Percentiles rank a stretch among this genome's conserved stretches.
phyloP scores from a whole-genome alignment of 2,329 filamentous ascomycete genomes.

The Colletotrichum falcatum region DNA sequence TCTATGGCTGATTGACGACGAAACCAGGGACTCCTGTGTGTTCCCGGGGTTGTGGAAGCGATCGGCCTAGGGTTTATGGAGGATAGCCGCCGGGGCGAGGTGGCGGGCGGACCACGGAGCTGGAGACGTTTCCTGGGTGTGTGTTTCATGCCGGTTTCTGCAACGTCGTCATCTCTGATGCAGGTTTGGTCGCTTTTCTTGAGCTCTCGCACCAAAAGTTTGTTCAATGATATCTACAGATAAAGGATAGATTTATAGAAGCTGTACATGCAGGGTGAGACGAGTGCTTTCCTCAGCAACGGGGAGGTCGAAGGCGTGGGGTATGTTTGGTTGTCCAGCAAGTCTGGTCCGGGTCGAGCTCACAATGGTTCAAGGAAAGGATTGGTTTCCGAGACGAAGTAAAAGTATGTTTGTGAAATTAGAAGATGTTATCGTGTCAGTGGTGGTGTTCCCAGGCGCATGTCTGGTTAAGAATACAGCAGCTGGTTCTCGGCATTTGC shows the following conservation, averaged over 20 bases:
- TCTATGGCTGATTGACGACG: neutral
- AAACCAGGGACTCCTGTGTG: neutral
- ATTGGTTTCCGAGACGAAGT: neutral
- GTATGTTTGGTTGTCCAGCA: neutral
- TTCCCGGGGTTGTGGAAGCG: neutral
- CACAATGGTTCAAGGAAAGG: neutral
- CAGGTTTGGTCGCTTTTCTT: neutral
- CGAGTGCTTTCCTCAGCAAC: neutral
- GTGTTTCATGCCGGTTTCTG: neutral
- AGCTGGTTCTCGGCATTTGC: neutral
- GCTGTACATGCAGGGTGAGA: no score
- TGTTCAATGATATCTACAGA: neutral
- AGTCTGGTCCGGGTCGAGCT: neutral
- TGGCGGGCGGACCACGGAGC: neutral
- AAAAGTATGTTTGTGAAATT: no score
- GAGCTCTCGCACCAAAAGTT: neutral
- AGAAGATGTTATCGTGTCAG: no score
- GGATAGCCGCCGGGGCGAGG: neutral
- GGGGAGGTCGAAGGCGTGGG: neutral
- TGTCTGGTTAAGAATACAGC: neutral
- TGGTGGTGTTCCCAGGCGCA: neutral
- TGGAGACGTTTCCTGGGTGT: neutral
- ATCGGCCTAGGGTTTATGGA: neutral
- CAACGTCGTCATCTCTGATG: neutral
- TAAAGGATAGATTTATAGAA: neutral